phyloP scores from a whole-genome alignment of 2,329 filamentous ascomycete genomes.

The Cladosporium phlei region DNA sequence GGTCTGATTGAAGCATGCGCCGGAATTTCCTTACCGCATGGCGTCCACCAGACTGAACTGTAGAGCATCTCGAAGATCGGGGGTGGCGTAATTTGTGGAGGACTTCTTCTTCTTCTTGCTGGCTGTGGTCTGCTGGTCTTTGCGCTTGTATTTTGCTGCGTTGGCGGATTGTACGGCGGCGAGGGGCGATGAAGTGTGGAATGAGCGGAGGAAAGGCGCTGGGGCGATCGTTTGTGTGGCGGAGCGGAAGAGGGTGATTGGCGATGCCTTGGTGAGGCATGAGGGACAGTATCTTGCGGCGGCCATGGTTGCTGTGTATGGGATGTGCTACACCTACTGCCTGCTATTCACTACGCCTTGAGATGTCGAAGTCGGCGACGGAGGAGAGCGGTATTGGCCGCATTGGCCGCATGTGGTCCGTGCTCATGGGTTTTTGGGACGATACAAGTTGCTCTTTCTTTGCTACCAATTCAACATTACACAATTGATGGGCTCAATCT shows the following conservation, averaged over 20 bases:
- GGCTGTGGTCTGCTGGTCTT: constrained; percentile 43
- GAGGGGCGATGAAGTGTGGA: constrained; percentile 15
- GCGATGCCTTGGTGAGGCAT: constrained; percentile 22
- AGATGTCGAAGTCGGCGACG: too few relatives aligned
- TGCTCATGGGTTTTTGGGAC: too few relatives aligned
- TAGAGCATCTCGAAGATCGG: constrained; percentile 59
- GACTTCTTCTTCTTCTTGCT: constrained; percentile 61
- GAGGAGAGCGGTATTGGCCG: too few relatives aligned
- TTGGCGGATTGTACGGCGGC: constrained; percentile 35
- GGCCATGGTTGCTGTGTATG: constrained; percentile 19
- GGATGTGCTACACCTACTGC: too few relatives aligned
- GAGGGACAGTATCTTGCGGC: constrained; percentile 25
- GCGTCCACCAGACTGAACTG: constrained; percentile 85
- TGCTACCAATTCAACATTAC: too few relatives aligned
- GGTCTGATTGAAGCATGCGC: constrained; percentile 18
- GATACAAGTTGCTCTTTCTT: too few relatives aligned
- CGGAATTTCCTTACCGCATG: constrained; percentile 61
- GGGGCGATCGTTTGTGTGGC: neutral
- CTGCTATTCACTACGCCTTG: too few relatives aligned
- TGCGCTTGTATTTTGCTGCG: constrained; percentile 38
- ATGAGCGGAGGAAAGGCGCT: constrained; percentile 8
- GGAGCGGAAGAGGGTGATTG: constrained; percentile 15
- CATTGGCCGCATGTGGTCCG: too few relatives aligned
- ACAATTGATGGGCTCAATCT: too few relatives aligned
- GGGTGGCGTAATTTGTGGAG: constrained; percentile 60